Percentiles rank a stretch among this genome's conserved stretches.
phyloP scores from a whole-genome alignment of 352 stramenopile species.

The Aphanomyces euteiches region DNA sequence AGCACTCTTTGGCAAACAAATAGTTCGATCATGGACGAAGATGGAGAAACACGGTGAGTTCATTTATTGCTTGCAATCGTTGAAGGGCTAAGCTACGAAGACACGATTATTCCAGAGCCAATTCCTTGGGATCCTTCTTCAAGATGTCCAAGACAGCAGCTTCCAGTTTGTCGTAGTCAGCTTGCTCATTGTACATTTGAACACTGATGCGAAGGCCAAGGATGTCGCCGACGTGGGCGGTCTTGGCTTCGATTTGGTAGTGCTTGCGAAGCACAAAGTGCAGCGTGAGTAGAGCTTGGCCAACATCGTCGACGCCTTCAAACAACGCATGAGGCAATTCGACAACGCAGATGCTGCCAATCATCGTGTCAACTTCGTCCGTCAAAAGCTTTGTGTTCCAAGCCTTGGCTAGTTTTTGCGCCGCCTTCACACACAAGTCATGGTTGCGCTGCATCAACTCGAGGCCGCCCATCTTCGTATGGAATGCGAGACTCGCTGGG shows the following conservation, averaged over 20 bases:
- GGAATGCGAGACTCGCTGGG: constrained; percentile 15
- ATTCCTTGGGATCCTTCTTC: background rate
- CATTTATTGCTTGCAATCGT: too few relatives aligned
- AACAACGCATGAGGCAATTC: background rate
- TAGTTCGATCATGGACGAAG: too few relatives aligned
- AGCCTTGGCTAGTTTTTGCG: constrained; percentile 25
- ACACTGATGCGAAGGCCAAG: constrained; percentile 8
- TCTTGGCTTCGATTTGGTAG: constrained; percentile 21
- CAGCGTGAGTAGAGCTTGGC: background rate
- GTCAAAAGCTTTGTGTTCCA: constrained; percentile 17
- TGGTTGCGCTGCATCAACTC: constrained; percentile 37
- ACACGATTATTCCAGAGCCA: background rate
- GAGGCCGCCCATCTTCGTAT: constrained; percentile 11
- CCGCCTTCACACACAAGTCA: constrained; percentile 33
- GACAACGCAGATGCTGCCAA: constrained; percentile 18
- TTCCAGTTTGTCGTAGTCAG: constrained; percentile 16
- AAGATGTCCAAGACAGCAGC: constrained; percentile 21
- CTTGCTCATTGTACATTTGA: constrained; percentile 29
- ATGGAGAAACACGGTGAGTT: too few relatives aligned
- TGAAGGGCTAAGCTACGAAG: background rate
- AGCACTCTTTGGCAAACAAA: too few relatives aligned
- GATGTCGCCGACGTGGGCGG: background rate
- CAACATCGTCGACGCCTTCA: background rate
- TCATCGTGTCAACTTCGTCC: constrained; percentile 7
- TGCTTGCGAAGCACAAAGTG: constrained; percentile 10